Base-by-base conservation (phyloP, 1,284 basidiomycete genomes). In the Heterobasidion occidentale region DNA sequence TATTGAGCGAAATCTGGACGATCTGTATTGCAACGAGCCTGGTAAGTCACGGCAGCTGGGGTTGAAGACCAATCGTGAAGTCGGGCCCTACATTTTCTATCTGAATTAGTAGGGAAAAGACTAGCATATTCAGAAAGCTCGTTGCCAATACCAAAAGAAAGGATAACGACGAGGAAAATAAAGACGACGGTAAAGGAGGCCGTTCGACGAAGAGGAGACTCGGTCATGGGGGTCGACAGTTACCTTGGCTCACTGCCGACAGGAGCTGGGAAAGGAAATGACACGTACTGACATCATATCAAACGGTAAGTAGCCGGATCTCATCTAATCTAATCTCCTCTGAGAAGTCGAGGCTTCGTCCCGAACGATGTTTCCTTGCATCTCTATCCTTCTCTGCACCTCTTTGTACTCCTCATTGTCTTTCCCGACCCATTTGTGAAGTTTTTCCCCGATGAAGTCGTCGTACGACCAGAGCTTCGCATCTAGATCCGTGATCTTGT, bases 381-480 rank as follows among this genome's bases (percentile, higher is more conserved):
- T 56, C 7, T 56, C 27, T 33, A 27, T 42, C 11, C 54, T 46
- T 59, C 62, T 68, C 59, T 80, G 81, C 7, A 84, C 77, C 58
- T 80, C 77, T 5, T 61, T 63, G 58, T 80, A 82, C 45, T 77
- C 71, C 45, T 69, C 61, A 9, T 73, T 71, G 4, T 64, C 58
- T 8, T 60, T 38, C 0, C 78, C 80, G 48, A 88, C 76, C 90
- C 90, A 92, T 59, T 85, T 86, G 77, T 80, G 81, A 2, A 86
- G 82, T 59, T 81, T 86, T 51, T 84, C 76, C 61, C 71, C 69
- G 34, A 92, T 76, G 62, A 93, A 92, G 7, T 82, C 79, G 12
- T 82, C 83, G 65, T 84, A 94, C 15, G 81, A 80, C 93, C 94
- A 96, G 1, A 90, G 70, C 19, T 76, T 72, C 0, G 81, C 75